phyloP scores from a whole-genome alignment of 768 basidiomycete genomes.

The Pulveroboletus sp. region DNA sequence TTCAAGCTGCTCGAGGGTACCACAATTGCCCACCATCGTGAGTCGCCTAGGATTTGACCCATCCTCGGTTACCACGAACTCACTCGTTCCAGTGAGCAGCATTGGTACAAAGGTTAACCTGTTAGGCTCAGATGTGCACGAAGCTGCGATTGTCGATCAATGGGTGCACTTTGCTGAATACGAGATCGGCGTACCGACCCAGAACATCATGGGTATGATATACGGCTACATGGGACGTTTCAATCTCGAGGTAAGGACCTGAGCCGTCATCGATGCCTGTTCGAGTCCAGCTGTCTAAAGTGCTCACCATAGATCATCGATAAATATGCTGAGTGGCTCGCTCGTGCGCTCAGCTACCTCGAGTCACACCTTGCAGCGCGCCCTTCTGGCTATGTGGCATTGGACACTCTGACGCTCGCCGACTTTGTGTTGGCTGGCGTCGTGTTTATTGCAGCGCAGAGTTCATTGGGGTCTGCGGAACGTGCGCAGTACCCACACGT shows the following conservation, averaged over 20 bases:
- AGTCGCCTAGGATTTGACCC: background rate
- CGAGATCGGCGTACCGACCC: conserved; percentile 4
- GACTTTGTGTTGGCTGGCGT: conserved; percentile 17
- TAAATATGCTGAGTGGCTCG: background rate
- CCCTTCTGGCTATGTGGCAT: conserved; percentile 10
- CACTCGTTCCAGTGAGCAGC: conserved; percentile 7
- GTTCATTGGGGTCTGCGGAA: conserved; percentile 10
- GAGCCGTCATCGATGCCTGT: no score
- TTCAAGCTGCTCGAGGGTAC: conserved; percentile 16
- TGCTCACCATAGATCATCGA: background rate
- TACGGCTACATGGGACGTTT: conserved; percentile 3
- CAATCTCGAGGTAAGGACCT: conserved; percentile 3
- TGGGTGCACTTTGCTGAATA: conserved; percentile 13
- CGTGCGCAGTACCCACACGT: conserved; percentile 11
- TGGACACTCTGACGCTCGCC: conserved; percentile 13
- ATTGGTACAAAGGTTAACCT: conserved; percentile 8
- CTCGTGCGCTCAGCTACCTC: conserved; percentile 7
- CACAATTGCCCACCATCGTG: conserved; percentile 21
- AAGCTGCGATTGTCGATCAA: conserved; percentile 9
- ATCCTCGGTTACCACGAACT: background rate
- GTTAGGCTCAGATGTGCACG: conserved; percentile 9
- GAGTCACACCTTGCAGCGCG: conserved; percentile 11
- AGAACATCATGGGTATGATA: background rate
- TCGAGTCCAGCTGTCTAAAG: background rate
- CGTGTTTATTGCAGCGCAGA: background rate